Percentiles rank a stretch among this genome's conserved stretches.
These are phyloP conservation scores for Guadua angustifolia DNA, from an alignment of 176 grass and related monocot genomes.

Conservation along the genomic window DNA sequence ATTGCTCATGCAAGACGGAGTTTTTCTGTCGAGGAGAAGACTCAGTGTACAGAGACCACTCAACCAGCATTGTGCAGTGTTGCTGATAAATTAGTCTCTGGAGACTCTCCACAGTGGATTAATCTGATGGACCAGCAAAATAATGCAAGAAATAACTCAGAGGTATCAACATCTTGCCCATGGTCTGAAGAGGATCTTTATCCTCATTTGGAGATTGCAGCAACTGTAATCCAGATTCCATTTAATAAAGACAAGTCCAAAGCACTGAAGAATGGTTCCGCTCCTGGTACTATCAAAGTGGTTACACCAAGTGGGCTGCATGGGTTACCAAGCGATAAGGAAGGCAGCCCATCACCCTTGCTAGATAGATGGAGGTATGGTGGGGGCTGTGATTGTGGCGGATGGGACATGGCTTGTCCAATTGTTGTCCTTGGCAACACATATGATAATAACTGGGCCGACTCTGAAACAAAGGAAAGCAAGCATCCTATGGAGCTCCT, in stretches of 20 bases:
- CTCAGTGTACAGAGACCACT: conserved; percentile 51
- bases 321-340: conserved; percentile 61
- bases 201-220: conserved; percentile 86
- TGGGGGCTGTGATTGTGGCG: conserved; percentile 87
- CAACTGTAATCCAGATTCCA: conserved; percentile 70
- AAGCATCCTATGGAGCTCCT: conserved; percentile 72
- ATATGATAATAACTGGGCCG: conserved; percentile 49
- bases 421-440: conserved; percentile 68
- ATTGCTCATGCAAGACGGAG: conserved; percentile 72
- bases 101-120: conserved; percentile 32
- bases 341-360: conserved; percentile 66
- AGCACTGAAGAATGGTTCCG: conserved; percentile 42
- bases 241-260: conserved; percentile 65
- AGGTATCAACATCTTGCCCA: conserved; percentile 69
- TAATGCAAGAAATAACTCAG: conserved; percentile 47
- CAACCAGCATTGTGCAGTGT: neutral
- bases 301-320: conserved; percentile 74
- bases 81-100: conserved; percentile 9
- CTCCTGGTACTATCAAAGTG: conserved; percentile 59
- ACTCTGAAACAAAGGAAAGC: conserved; percentile 40
- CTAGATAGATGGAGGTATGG: conserved; percentile 92
- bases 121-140: conserved; percentile 39
- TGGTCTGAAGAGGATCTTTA: conserved; percentile 75
- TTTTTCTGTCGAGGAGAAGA: conserved; percentile 59
- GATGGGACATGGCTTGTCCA: conserved; percentile 97